Conservation (phyloP, 2,329 filamentous ascomycete genomes). For the Plectosphaerella cucumerina region DNA sequence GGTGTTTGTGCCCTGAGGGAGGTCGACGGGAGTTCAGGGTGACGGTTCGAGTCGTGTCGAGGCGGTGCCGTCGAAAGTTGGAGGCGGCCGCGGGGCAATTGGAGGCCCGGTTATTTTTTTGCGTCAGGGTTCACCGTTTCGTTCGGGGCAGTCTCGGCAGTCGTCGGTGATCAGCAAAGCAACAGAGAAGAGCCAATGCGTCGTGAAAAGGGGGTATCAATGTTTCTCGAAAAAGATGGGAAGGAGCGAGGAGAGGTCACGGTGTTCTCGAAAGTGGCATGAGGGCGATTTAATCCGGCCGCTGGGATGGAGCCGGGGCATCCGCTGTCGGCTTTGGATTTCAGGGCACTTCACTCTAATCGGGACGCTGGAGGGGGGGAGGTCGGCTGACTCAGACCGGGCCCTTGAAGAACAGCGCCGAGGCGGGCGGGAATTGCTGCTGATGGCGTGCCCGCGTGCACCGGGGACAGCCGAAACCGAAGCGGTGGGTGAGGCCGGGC, state of each 20-base stretch:
- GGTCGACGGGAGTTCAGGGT: constrained; percentile 33
- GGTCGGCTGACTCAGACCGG: not conserved
- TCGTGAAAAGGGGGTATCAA: not conserved
- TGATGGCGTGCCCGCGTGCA: not conserved
- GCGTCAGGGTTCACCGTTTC: not conserved
- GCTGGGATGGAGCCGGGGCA: not conserved
- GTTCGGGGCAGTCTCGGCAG: not conserved
- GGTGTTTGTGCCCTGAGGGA: constrained; percentile 38
- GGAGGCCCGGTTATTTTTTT: not conserved
- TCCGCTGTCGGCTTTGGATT: not conserved
- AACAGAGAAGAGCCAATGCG: not conserved
- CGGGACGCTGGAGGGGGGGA: too few relatives aligned
- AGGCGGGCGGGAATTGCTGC: not conserved
- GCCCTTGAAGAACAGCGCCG: too few relatives aligned
- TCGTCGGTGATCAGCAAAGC: not conserved
- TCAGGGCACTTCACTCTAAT: not conserved
- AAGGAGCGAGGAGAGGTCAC: not conserved
- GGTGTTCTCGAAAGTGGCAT: not conserved
- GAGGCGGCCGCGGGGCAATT: not conserved
- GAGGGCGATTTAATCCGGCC: not conserved
- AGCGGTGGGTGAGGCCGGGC: not conserved
- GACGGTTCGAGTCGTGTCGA: not conserved
- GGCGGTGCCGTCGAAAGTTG: constrained; percentile 2
- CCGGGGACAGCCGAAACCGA: not conserved
- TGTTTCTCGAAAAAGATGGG: not conserved